These are phyloP conservation scores for Bruguiera gymnorhiza DNA, from an alignment of 345 rosid species.

Conservation along the genomic window DNA sequence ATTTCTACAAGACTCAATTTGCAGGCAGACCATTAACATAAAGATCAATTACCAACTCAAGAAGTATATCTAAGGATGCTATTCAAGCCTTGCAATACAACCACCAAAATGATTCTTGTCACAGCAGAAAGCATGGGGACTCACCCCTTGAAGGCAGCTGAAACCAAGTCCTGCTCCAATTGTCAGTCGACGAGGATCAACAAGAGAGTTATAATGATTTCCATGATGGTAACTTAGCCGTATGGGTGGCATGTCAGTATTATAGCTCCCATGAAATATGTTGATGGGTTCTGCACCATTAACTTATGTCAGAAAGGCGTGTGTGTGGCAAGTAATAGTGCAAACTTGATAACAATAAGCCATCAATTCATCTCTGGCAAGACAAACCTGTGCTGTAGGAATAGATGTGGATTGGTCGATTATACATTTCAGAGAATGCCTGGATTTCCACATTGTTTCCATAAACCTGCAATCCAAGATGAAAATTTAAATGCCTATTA, in stretches of 20 bases:
- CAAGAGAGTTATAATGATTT: slow-evolving; percentile 95
- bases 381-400: slow-evolving; percentile 79
- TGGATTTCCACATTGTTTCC: slow-evolving; percentile 98
- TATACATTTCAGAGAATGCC: slow-evolving; percentile 92
- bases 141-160: slow-evolving; percentile 91
- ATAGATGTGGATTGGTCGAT: slow-evolving; percentile 93
- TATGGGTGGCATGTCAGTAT: slow-evolving; percentile 84
- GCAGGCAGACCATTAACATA: background rate
- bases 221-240: slow-evolving; percentile 91
- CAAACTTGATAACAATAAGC: background rate
- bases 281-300: slow-evolving; percentile 76
- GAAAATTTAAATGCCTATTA: background rate
- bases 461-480: slow-evolving; percentile 60
- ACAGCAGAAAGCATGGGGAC: slow-evolving; percentile 8
- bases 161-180: slow-evolving; percentile 98
- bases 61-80: background rate
- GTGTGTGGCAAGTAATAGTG: slow-evolving; percentile 8
- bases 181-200: slow-evolving; percentile 79
- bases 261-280: slow-evolving; percentile 90
- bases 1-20: background rate
- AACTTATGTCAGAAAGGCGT: slow-evolving; percentile 8
- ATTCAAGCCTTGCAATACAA: background rate
- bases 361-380: slow-evolving; percentile 4
- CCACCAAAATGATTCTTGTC: background rate
- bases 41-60: background rate